Percentiles rank a stretch among this genome's conserved stretches.
Conservation (phyloP, 2,329 filamentous ascomycete genomes). For the Neopestalotiopsis sp. region DNA sequence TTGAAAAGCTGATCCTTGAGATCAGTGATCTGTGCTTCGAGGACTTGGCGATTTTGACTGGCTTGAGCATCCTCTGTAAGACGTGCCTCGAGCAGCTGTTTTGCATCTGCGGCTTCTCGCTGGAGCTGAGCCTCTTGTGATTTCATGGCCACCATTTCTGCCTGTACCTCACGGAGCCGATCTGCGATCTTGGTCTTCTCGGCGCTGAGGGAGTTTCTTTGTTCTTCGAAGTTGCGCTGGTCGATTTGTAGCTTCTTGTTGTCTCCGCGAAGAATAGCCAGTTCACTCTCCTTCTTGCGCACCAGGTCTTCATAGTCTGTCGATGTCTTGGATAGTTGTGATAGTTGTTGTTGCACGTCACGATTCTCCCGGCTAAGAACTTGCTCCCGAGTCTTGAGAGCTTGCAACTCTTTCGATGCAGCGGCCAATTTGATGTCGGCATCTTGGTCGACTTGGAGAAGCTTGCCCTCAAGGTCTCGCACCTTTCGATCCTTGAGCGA, state of each 20-base stretch:
- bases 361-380: constrained; percentile 82
- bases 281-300: constrained; percentile 90
- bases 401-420: constrained; percentile 80
- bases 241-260: constrained; percentile 84
- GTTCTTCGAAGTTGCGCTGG: constrained; percentile 77
- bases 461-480: constrained; percentile 82
- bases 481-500: constrained; percentile 88
- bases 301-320: constrained; percentile 96
- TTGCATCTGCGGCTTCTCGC: constrained; percentile 88
- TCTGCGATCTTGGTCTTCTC: constrained; percentile 82
- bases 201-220: constrained; percentile 71
- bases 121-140: constrained; percentile 85
- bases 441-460: constrained; percentile 87
- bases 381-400: constrained; percentile 74
- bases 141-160: constrained; percentile 85
- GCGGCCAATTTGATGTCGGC: constrained; percentile 82
- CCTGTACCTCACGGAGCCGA: constrained; percentile 83
- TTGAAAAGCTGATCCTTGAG: constrained; percentile 86
- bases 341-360: constrained; percentile 82
- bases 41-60: constrained; percentile 77
- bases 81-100: constrained; percentile 83
- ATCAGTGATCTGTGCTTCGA: constrained; percentile 86
- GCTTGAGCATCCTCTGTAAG: constrained; percentile 90
- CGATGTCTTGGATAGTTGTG: constrained; percentile 86
- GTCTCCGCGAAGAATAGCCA: constrained; percentile 83